These are phyloP conservation scores for Arthonia radiata DNA, from an alignment of 495 filamentous ascomycete species.

Conservation along the genomic window DNA sequence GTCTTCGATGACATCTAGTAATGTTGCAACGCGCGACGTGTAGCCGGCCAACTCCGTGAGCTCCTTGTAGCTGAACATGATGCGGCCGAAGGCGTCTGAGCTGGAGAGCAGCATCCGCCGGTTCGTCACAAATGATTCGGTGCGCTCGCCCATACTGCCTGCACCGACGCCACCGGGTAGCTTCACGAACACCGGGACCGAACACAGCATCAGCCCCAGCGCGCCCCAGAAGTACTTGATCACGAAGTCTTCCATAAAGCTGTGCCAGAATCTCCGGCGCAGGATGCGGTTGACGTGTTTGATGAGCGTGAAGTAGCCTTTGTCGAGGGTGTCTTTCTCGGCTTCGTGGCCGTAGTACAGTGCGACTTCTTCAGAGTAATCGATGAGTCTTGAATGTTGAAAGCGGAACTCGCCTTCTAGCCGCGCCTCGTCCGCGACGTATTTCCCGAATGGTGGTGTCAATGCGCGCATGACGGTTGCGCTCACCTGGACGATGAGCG, in stretches of 20 bases:
- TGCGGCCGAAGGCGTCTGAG: slow-evolving; percentile 81
- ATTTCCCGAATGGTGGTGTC: slow-evolving; percentile 95
- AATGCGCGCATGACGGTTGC: slow-evolving; percentile 81
- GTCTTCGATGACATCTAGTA: slow-evolving; percentile 87
- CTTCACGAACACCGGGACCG: slow-evolving; percentile 70
- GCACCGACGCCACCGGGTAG: slow-evolving; percentile 47
- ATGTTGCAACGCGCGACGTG: slow-evolving; percentile 67
- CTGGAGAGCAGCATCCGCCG: slow-evolving; percentile 71
- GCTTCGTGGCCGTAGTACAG: slow-evolving; percentile 82
- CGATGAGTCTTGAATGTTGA: slow-evolving; percentile 80
- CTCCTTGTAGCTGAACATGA: slow-evolving; percentile 97
- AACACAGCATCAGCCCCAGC: slow-evolving; percentile 77
- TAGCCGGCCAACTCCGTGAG: slow-evolving; percentile 90
- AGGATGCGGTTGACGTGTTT: slow-evolving; percentile 97
- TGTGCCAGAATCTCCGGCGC: slow-evolving; percentile 70
- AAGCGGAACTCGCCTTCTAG: slow-evolving; percentile 92
- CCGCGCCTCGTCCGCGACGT: slow-evolving; percentile 84
- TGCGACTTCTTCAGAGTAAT: slow-evolving; percentile 85
- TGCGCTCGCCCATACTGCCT: slow-evolving; percentile 70
- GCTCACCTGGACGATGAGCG: slow-evolving; percentile 73
- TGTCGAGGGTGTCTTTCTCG: slow-evolving; percentile 91
- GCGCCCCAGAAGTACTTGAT: slow-evolving; percentile 99
- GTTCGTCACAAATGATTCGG: slow-evolving; percentile 89
- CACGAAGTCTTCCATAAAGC: slow-evolving; percentile 96
- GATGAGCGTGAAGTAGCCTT: slow-evolving; percentile 95